Percentiles rank a stretch among this genome's conserved stretches.
These are phyloP conservation scores for Pseudocercospora ulei DNA, from an alignment of 2,329 filamentous ascomycete genomes.

Conservation along the genomic window DNA sequence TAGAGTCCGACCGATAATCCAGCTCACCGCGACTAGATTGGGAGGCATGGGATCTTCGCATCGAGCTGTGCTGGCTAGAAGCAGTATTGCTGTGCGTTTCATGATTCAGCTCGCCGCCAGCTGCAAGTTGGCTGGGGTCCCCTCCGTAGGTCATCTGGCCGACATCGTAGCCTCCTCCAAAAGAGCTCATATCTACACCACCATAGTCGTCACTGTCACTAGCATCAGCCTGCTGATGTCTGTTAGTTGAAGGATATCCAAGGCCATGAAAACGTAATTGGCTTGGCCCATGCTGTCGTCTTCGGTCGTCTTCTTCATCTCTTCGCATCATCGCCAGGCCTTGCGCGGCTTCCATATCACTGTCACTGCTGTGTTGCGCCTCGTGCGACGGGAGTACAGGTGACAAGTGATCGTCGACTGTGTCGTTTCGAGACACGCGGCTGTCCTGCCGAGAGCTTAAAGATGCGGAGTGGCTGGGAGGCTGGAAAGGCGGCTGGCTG, in stretches of 20 bases:
- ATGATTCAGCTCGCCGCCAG: constrained; percentile 30
- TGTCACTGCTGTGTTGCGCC: constrained; percentile 56
- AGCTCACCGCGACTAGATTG: constrained; percentile 38
- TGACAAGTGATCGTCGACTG: constrained; percentile 40
- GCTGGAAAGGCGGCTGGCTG: constrained; percentile 30
- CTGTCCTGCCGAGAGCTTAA: constrained; percentile 23
- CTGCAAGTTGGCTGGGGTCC: constrained; percentile 39
- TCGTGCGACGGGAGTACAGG: constrained; percentile 41
- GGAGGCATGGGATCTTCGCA: constrained; percentile 39
- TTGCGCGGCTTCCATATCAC: constrained; percentile 76
- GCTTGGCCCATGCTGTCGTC: constrained; percentile 50
- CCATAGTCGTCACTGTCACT: constrained; percentile 63
- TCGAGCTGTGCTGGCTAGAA: constrained; percentile 40
- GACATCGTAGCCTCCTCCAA: constrained; percentile 61
- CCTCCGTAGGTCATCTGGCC: constrained; percentile 53
- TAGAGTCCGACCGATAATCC: constrained; percentile 40
- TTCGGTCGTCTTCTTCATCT: constrained; percentile 59
- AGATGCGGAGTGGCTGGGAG: constrained; percentile 25
- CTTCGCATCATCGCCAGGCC: constrained; percentile 74
- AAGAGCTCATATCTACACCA: constrained; percentile 61
- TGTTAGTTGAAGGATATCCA: constrained; percentile 34
- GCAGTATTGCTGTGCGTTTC: constrained; percentile 34
- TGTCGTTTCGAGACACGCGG: constrained; percentile 23
- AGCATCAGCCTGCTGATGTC: constrained; percentile 38
- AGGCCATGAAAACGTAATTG: constrained; percentile 44